Percentiles rank a stretch among this genome's conserved stretches.
These are phyloP conservation scores for Coemansia sp. DNA, from an alignment of 192 early-diverging fungal genomes.

Conservation along the genomic window DNA sequence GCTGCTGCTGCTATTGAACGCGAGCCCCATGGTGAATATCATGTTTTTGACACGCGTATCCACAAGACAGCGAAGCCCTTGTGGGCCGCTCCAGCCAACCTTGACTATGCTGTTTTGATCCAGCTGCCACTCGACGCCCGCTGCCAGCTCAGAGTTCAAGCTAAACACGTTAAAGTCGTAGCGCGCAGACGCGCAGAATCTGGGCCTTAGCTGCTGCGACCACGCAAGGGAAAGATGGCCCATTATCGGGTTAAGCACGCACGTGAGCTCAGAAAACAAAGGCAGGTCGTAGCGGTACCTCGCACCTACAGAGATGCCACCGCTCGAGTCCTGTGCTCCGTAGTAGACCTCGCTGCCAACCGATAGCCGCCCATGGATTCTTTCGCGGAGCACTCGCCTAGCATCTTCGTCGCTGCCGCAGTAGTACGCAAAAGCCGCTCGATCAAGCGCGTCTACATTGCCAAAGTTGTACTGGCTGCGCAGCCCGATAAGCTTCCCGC, in stretches of 20 bases:
- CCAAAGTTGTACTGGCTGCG: conserved; percentile 79
- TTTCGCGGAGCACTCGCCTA: conserved; percentile 9
- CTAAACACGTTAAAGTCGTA: conserved; percentile 92
- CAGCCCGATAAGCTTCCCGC: conserved; percentile 75
- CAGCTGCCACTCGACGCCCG: conserved; percentile 81
- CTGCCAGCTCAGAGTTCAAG: conserved; percentile 82
- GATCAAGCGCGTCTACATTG: conserved; percentile 25
- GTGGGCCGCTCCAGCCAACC: conserved; percentile 51
- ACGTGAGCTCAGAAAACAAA: conserved; percentile 56
- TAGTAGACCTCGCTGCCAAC: conserved; percentile 72
- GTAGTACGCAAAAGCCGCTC: conserved; percentile 22
- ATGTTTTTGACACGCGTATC: conserved; percentile 46
- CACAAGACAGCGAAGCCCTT: conserved; percentile 36
- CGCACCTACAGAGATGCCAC: conserved; percentile 73
- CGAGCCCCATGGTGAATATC: conserved; percentile 45
- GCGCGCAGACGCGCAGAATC: conserved; percentile 69
- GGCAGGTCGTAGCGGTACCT: conserved; percentile 63
- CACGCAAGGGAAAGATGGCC: conserved; percentile 85
- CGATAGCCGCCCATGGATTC: conserved; percentile 29
- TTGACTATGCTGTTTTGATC: conserved; percentile 58
- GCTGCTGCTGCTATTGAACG: conserved; percentile 11
- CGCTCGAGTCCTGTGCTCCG: conserved; percentile 77
- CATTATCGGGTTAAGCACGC: conserved; percentile 87
- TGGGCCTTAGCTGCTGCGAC: conserved; percentile 70
- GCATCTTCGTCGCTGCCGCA: conserved; percentile 18